phyloP scores from a whole-genome alignment of 345 rosid genomes.

The Ceriops tagal region DNA sequence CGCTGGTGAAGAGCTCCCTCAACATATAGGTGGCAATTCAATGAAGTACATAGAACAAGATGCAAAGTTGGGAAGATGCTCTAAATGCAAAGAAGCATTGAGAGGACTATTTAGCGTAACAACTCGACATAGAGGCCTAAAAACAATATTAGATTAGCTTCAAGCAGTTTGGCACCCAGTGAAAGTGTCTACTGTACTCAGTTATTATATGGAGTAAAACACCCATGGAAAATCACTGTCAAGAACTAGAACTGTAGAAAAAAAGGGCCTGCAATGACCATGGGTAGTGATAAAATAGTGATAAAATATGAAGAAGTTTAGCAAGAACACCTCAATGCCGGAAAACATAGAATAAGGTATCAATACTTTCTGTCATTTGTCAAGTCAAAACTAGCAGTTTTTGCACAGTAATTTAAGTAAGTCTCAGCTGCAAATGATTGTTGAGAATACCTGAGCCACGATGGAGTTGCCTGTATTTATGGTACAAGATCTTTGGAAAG shows the following conservation, averaged over 20 bases:
- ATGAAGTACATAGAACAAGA: too few species aligned
- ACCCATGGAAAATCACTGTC: too few species aligned
- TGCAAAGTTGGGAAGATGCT: too few species aligned
- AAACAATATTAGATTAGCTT: neutral
- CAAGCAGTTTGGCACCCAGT: neutral
- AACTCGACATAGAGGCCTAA: neutral
- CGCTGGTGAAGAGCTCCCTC: too few species aligned
- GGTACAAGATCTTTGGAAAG: slow-evolving; percentile 79
- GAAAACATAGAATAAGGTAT: neutral
- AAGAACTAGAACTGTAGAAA: too few species aligned
- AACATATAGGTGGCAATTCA: too few species aligned
- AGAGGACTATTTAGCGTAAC: neutral
- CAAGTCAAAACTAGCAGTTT: neutral
- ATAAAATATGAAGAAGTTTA: neutral
- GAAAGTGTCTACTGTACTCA: neutral
- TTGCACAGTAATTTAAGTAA: neutral
- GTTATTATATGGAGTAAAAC: neutral
- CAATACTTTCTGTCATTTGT: neutral
- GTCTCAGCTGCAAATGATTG: neutral
- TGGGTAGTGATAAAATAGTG: too few species aligned
- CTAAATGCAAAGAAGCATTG: neutral
- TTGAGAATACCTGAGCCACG: slow-evolving; percentile 62
- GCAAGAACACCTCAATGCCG: neutral
- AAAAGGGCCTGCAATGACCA: too few species aligned
- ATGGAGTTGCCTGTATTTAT: slow-evolving; percentile 56